A percentile compares a stretch with the other conserved stretches of the same genome.
Conservation (phyloP, 257 asterid species). For the Scutellaria galericulata region DNA sequence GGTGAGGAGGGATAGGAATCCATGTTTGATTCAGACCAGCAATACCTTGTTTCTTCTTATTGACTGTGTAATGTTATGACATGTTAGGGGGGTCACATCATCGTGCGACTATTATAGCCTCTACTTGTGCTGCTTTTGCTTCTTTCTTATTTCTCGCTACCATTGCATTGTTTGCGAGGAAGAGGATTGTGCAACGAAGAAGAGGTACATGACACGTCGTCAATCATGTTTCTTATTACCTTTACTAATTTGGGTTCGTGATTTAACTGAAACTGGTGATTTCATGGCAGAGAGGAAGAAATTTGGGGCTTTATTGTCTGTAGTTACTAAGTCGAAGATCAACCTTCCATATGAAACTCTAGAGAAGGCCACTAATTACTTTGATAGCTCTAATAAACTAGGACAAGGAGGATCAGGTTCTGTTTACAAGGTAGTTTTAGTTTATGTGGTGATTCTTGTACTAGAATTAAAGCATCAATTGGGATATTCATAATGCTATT, state of each 20-base stretch:
- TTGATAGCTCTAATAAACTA: slow-evolving; percentile 55
- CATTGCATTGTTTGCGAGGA: slow-evolving; percentile 45
- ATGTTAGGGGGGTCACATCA: slow-evolving; percentile 50
- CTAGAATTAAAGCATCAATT: neutral
- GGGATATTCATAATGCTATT: neutral
- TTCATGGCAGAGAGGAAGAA: slow-evolving; percentile 55
- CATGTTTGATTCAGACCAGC: too few relatives aligned
- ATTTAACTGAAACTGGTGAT: slow-evolving; percentile 6
- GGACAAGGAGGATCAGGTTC: slow-evolving; percentile 88
- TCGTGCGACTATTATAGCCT: slow-evolving; percentile 51
- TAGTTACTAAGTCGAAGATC: slow-evolving; percentile 57
- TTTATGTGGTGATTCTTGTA: slow-evolving; percentile 26
- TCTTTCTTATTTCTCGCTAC: slow-evolving; percentile 43
- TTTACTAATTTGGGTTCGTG: neutral
- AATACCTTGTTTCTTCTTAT: neutral
- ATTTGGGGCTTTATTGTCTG: slow-evolving; percentile 52
- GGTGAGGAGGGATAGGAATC: slow-evolving; percentile 40
- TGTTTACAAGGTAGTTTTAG: slow-evolving; percentile 63
- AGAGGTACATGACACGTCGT: slow-evolving; percentile 46
- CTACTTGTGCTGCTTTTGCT: slow-evolving; percentile 50
- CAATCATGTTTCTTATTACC: neutral
- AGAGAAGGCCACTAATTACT: slow-evolving; percentile 69
- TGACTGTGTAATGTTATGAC: neutral
- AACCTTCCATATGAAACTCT: slow-evolving; percentile 67
- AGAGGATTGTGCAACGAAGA: slow-evolving; percentile 39